phyloP scores from a whole-genome alignment of 2,329 filamentous ascomycete genomes.

The Phialophora expanda region DNA sequence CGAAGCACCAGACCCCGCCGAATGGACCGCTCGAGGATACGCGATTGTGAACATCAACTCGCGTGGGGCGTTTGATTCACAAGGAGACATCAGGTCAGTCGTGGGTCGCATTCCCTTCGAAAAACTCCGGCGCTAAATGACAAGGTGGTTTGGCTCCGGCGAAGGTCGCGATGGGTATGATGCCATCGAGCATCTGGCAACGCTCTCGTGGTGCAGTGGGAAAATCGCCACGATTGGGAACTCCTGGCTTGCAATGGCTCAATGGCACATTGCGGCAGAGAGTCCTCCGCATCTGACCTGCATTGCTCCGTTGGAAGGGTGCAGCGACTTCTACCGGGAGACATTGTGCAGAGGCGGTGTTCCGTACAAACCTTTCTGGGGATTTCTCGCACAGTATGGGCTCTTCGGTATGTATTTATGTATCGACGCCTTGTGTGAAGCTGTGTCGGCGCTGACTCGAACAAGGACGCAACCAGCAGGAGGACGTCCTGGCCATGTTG shows the following conservation, averaged over 20 bases:
- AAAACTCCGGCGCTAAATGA: slow-evolving; percentile 39
- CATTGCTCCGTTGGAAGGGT: slow-evolving; percentile 57
- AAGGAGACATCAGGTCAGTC: neutral
- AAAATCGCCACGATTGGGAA: slow-evolving; percentile 53
- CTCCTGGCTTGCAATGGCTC: slow-evolving; percentile 50
- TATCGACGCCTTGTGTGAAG: neutral
- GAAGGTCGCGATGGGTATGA: slow-evolving; percentile 55
- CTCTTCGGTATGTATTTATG: slow-evolving; percentile 1
- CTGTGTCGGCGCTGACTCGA: neutral
- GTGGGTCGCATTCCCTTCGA: slow-evolving; percentile 21
- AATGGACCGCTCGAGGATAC: slow-evolving; percentile 41
- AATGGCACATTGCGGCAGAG: slow-evolving; percentile 52
- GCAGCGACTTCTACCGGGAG: slow-evolving; percentile 55
- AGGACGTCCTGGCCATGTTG: slow-evolving; percentile 53
- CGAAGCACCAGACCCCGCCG: slow-evolving; percentile 42
- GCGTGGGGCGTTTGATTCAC: slow-evolving; percentile 30
- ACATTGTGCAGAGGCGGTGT: slow-evolving; percentile 52
- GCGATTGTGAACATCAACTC: slow-evolving; percentile 43
- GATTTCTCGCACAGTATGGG: slow-evolving; percentile 5
- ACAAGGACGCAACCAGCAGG: slow-evolving; percentile 29
- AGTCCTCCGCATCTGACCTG: slow-evolving; percentile 52
- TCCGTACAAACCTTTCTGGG: slow-evolving; percentile 2
- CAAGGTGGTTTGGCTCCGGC: slow-evolving; percentile 48
- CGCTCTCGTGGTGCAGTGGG: slow-evolving; percentile 54
- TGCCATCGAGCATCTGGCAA: slow-evolving; percentile 50